Conservation (phyloP, 129 eudicot genomes). For the Flaveria sonorensis region DNA sequence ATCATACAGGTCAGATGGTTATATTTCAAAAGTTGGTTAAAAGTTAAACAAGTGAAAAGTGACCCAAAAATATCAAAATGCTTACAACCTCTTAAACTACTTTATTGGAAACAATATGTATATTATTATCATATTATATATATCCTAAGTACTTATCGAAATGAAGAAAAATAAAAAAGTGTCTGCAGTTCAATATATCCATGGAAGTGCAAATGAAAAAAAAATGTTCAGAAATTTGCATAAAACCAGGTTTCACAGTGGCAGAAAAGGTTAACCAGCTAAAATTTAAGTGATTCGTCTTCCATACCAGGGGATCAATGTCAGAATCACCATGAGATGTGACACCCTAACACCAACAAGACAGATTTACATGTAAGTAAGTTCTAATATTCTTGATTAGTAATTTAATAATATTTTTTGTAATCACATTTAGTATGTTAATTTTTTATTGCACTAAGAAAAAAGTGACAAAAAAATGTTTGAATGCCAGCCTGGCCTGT, state of each 20-base stretch:
- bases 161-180: neutral
- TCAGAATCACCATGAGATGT: constrained; percentile 15
- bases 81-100: constrained; percentile 1
- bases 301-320: constrained; percentile 16
- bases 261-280: constrained; percentile 8
- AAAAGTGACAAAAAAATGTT: neutral
- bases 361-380: neutral
- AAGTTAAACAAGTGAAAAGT: neutral
- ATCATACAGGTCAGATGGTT: neutral
- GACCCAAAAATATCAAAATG: neutral
- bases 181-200: neutral
- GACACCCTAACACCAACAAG: neutral
- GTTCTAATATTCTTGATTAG: neutral
- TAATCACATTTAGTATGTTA: neutral
- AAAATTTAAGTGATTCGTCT: neutral
- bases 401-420: neutral
- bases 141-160: neutral
- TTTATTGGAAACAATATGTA: neutral
- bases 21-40: neutral
- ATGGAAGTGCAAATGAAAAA: constrained; percentile 1
- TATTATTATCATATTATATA: neutral
- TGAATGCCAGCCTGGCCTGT: neutral
- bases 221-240: neutral
- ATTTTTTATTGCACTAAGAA: neutral
- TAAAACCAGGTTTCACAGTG: neutral